Evolutionary conservation across 176 grass and related monocot genomes (phyloP).

Genomic region (Miscanthus lutarioriparius): DNA sequence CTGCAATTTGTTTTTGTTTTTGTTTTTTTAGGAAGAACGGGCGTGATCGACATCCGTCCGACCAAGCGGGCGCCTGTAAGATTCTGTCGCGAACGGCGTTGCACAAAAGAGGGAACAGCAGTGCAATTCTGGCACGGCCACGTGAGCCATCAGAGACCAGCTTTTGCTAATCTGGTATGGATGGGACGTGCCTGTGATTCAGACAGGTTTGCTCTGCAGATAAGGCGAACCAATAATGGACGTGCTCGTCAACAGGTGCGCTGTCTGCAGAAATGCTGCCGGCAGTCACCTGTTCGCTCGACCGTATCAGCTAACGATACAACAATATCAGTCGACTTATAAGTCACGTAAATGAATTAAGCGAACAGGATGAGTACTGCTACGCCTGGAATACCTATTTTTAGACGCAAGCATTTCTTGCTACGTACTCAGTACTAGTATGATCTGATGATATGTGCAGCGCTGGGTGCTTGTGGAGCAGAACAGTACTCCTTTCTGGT

Average conservation of each 20-base stretch:
- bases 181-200: constrained; percentile 34
- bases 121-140: constrained; percentile 29
- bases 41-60: neutral
- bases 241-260: neutral
- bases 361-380: too few relatives aligned
- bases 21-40: neutral
- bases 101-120: neutral
- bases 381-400: too few relatives aligned
- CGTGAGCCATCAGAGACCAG: constrained; percentile 27
- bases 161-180: constrained; percentile 58
- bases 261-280: neutral
- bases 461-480: too few relatives aligned
- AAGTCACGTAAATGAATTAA: too few relatives aligned
- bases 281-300: too few relatives aligned
- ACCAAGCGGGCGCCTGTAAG: constrained; percentile 31
- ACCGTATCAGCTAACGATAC: too few relatives aligned
- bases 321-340: too few relatives aligned
- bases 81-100: constrained; percentile 40
- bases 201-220: constrained; percentile 37
- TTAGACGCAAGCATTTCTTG: too few relatives aligned
- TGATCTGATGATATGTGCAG: too few relatives aligned
- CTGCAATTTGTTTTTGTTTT: too few relatives aligned
- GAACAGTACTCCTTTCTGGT: neutral
- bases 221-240: constrained; percentile 32
- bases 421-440: too few relatives aligned